Percentiles rank a stretch among this genome's conserved stretches.
Evolutionary conservation across 371 early-diverging fungal species (phyloP).

Genomic region (Syncephalastrum monosporum): DNA sequence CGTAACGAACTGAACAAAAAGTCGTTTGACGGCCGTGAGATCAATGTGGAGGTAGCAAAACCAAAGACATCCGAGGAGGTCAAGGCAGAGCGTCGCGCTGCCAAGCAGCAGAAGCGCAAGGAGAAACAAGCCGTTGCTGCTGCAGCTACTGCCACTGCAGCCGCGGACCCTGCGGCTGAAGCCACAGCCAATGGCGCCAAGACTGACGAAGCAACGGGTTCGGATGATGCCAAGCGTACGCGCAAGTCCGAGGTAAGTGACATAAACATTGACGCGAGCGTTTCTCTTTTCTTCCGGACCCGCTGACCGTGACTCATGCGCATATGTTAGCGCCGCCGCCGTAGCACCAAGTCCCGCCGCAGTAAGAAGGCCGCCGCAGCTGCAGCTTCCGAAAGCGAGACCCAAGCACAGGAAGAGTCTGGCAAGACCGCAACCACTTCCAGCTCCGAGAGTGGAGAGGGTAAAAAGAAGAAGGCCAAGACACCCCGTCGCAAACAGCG

Average conservation of each 20-base stretch:
- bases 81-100: conserved; percentile 1
- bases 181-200: background rate
- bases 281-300: background rate
- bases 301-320: background rate
- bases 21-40: conserved; percentile 75
- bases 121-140: conserved; percentile 1
- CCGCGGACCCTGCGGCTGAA: background rate
- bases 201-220: no score
- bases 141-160: background rate
- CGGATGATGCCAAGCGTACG: no score
- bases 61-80: conserved; percentile 30
- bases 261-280: background rate
- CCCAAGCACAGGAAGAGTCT: background rate
- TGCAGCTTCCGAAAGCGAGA: background rate
- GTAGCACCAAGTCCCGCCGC: conserved; percentile 2
- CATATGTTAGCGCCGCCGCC: background rate
- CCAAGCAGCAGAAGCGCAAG: conserved; percentile 4
- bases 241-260: no score
- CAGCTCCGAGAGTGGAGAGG: background rate
- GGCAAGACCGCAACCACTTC: background rate
- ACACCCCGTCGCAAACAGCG: conserved; percentile 4
- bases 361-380: background rate
- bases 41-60: conserved; percentile 89
- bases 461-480: conserved; percentile 9
- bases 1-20: conserved; percentile 65